These are phyloP conservation scores for Mychonastes homosphaera DNA, from an alignment of 139 green algal genomes.

Conservation along the genomic window DNA sequence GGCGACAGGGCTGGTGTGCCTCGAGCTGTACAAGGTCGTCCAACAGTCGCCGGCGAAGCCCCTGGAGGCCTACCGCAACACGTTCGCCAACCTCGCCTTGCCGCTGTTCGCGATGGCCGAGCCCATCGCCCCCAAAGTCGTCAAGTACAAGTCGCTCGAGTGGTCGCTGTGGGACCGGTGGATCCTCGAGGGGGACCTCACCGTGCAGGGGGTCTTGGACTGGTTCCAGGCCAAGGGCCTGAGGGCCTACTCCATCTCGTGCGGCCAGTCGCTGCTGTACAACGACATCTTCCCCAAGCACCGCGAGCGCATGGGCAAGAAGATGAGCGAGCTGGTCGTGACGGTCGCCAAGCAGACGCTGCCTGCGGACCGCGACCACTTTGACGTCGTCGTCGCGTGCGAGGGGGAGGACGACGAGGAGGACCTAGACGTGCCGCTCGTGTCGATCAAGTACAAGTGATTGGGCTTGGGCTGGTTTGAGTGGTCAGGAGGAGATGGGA, in stretches of 20 bases:
- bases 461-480: no score
- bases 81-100: constrained; percentile 96
- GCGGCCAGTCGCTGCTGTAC: constrained; percentile 84
- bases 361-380: constrained; percentile 65
- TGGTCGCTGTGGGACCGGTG: constrained; percentile 97
- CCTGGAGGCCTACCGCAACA: constrained; percentile 89
- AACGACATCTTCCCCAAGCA: constrained; percentile 99
- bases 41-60: constrained; percentile 40
- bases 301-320: constrained; percentile 77
- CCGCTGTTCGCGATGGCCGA: constrained; percentile 96
- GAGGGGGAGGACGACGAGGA: constrained; percentile 72
- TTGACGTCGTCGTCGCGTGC: constrained; percentile 98
- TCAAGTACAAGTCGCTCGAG: constrained; percentile 59
- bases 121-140: constrained; percentile 75
- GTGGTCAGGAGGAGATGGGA: no score
- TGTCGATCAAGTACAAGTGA: constrained; percentile 50
- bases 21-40: constrained; percentile 95
- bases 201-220: constrained; percentile 76
- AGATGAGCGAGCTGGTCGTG: constrained; percentile 49
- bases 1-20: constrained; percentile 88
- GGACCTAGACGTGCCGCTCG: constrained; percentile 56
- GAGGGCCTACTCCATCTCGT: constrained; percentile 87
- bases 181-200: constrained; percentile 91
- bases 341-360: constrained; percentile 83
- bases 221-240: constrained; percentile 76